Percentiles rank a stretch among this genome's conserved stretches.
Evolutionary conservation across 805 yeast genomes (phyloP).

Genomic region (Sporopachydermia lactativora): DNA sequence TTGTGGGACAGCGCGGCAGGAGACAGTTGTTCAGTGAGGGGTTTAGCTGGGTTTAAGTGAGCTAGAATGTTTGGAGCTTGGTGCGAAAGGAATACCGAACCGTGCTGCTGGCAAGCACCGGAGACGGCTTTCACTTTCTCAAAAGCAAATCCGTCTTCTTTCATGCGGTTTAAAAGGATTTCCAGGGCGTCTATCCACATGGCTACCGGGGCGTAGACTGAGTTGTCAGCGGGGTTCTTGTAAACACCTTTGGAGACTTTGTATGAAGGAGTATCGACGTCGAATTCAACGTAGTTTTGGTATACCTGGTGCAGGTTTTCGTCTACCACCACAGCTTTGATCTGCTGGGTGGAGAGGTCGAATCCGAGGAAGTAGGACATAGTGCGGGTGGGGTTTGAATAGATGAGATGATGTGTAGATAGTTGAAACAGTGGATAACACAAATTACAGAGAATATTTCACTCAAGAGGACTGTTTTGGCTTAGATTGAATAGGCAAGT

Average conservation of each 20-base stretch:
- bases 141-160: conserved; percentile 39
- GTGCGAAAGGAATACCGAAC: conserved; percentile 68
- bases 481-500: too few relatives aligned
- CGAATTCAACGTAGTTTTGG: conserved; percentile 60
- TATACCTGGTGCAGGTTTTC: conserved; percentile 35
- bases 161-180: conserved; percentile 37
- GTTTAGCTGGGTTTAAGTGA: conserved; percentile 19
- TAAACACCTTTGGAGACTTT: conserved; percentile 64
- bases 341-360: conserved; percentile 82
- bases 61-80: conserved; percentile 29
- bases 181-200: conserved; percentile 87
- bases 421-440: too few relatives aligned
- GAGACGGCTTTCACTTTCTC: conserved; percentile 46
- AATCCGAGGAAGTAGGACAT: conserved; percentile 55
- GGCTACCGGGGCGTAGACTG: conserved; percentile 66
- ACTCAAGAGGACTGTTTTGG: too few relatives aligned
- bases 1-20: conserved; percentile 32
- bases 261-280: conserved; percentile 44
- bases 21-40: conserved; percentile 29
- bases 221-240: conserved; percentile 35
- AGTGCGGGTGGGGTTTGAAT: too few relatives aligned
- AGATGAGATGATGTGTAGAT: too few relatives aligned
- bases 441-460: too few relatives aligned
- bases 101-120: conserved; percentile 91
- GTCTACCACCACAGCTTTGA: conserved; percentile 59